phyloP scores from a whole-genome alignment of 148 eudicot genomes.

The Dianthus caryophyllus region DNA sequence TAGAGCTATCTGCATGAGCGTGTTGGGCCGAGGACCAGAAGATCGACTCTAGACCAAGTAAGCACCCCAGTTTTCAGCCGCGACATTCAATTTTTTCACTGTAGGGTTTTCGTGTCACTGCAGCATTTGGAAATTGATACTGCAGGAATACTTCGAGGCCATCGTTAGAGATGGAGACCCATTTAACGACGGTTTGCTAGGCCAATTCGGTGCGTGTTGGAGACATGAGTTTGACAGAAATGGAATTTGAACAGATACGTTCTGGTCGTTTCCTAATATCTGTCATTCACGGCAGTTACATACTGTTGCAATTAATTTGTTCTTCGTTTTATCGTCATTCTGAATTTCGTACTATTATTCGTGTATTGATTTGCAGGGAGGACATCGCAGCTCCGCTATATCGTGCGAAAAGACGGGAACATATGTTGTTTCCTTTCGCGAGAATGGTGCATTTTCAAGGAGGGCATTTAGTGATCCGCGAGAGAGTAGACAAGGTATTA shows the following conservation, averaged over 20 bases:
- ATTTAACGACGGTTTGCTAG: slow-evolving; percentile 71
- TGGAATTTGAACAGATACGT: slow-evolving; percentile 56
- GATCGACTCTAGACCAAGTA: slow-evolving; percentile 68
- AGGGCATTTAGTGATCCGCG: slow-evolving; percentile 94
- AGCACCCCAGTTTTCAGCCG: slow-evolving; percentile 33
- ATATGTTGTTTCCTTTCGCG: slow-evolving; percentile 70
- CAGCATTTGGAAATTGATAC: not conserved
- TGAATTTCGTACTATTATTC: not conserved
- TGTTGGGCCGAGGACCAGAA: slow-evolving; percentile 63
- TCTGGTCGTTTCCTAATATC: slow-evolving; percentile 62
- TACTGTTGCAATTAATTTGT: not conserved
- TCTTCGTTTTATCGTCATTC: not conserved
- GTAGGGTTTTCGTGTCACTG: too few species aligned
- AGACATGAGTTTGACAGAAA: slow-evolving; percentile 58
- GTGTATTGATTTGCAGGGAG: slow-evolving; percentile 34
- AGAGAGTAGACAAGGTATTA: slow-evolving; percentile 78
- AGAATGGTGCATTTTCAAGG: slow-evolving; percentile 83
- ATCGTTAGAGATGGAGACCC: slow-evolving; percentile 82
- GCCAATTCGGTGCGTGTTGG: slow-evolving; percentile 92
- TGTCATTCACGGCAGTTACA: slow-evolving; percentile 87
- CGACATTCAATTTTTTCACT: too few species aligned
- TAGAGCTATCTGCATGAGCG: slow-evolving; percentile 85
- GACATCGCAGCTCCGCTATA: slow-evolving; percentile 77
- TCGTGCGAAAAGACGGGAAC: slow-evolving; percentile 67
- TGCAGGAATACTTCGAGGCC: slow-evolving; percentile 80